Base-by-base conservation (phyloP, 2,329 filamentous ascomycete species). In the Fusarium floridanum region DNA sequence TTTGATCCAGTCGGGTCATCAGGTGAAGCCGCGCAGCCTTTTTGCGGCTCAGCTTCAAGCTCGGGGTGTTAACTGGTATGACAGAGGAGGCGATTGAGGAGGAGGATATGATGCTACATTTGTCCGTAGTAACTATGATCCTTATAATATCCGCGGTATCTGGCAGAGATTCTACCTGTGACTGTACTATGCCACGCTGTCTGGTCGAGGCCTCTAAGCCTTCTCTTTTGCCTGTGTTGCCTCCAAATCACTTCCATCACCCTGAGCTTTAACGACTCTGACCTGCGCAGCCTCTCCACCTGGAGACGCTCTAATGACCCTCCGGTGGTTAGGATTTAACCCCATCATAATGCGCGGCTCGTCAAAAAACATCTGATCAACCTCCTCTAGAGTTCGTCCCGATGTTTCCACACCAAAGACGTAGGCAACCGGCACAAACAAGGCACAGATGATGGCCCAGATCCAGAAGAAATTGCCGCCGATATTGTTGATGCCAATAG, bases 391-490 rank as follows among this genome's bases (percentile, higher is more conserved):
- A 22, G 64, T 62, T 2, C 64, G 32, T 1, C 64, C 64, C 17
- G 57, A 62, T 1, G 64, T 67, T 48, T 67, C 64, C 2, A 67
- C 64, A 24, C 64, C 64, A 48, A 67, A 67, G 7, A 67, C 24
- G 37, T 67, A 67, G 11, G 57, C 45, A 2, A 67, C 27, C 4
- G 64, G 64, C 4, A 67, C 59, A 20, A 67, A 67, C 27, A 67
- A 6, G 0, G 64, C 64, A 29, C 64, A 67, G 5, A 67, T 63
- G 29, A 63, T 37, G 34, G 64, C 64, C 64, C 64, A 67, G 53
- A 67, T 67, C 59, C 64, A 67, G n/a, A 67, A 67, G 59, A 67
- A 67, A 11, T 57, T 67, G 17, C 64, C 64, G 14, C 45, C 59
- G 17, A 63, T 62, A 2, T 63, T 63, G 4, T 62, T 48, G 14